Base-by-base conservation (phyloP, 2,329 filamentous ascomycete genomes). In the Cladophialophora psammophila region DNA sequence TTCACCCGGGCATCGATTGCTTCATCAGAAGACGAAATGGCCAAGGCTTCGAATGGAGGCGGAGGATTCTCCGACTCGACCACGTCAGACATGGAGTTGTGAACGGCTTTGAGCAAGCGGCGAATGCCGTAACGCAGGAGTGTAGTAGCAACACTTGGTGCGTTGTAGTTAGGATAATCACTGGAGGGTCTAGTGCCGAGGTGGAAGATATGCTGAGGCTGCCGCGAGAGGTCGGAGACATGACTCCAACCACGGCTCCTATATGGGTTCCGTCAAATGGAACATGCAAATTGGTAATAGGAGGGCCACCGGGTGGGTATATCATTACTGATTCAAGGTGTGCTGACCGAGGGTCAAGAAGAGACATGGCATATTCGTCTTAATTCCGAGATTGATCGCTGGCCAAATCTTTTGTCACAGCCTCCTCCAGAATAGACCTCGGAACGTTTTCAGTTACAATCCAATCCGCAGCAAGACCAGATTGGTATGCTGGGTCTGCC, bases 391-490 rank as follows among this genome's bases (percentile, higher is more conserved):
- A 31, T 20, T 4, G 26, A 26, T 38, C 31, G 13, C 13, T 10
- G 2, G 76, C 78, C 36, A 79, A 78, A 20, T 80, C 79, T 48
- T 73, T 73, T 34, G 74, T 65, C 6, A 80, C 77, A 2, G 78
- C 79, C 13, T 68, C 65, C 5, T 65, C 67, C 2, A 81, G 75
- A 0, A 74, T 75, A 0, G 77, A 70, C 13, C 72, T 73, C 8
- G 71, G 65, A 2, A 79, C 70, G 20, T 70, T 70, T 0, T 72
- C 73, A 1, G 72, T 75, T 7, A 77, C 76, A 12, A 79, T 71
- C 72, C 79, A 82, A 69, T 82, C 79, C 38, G 72, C 65, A 0
- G 80, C 78, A 2, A 74, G 65, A 0, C 79, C 80, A 45, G 76
- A 67, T 0, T 68, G 56, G 64, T 80, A 82, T 35, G 79, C 76